Evolutionary conservation across 371 early-diverging fungal species (phyloP).

Genomic region (Mucor lusitanicus): DNA sequence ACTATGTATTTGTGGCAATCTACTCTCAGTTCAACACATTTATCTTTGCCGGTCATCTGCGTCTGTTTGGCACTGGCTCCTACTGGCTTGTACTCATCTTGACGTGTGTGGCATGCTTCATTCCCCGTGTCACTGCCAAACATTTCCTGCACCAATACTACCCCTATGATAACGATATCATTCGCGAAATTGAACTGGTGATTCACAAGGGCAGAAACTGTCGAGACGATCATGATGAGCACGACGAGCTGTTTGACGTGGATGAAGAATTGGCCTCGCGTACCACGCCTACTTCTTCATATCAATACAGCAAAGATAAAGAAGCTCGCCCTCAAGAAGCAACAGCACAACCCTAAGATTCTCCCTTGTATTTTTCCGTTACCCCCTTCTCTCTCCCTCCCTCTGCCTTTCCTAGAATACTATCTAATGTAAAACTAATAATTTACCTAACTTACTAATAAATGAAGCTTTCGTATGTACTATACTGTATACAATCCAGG

Average conservation of each 20-base stretch:
- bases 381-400: neutral
- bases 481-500: no score
- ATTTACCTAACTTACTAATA: neutral
- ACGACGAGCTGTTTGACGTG: neutral
- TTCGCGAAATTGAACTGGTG: constrained; percentile 59
- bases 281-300: constrained; percentile 2
- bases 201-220: constrained; percentile 2
- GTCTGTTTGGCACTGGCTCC: constrained; percentile 46
- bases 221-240: neutral
- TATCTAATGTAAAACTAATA: neutral
- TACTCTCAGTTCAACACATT: constrained; percentile 50
- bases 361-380: neutral
- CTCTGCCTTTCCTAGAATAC: neutral
- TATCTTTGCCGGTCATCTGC: constrained; percentile 47
- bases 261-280: constrained; percentile 10
- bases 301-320: constrained; percentile 9
- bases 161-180: constrained; percentile 69
- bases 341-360: neutral
- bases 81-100: constrained; percentile 60
- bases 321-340: neutral
- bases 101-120: constrained; percentile 46
- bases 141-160: constrained; percentile 48
- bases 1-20: constrained; percentile 50
- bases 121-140: constrained; percentile 55
- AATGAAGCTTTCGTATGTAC: neutral